phyloP scores from a whole-genome alignment of 768 basidiomycete species.

The Agrocybe praecox region DNA sequence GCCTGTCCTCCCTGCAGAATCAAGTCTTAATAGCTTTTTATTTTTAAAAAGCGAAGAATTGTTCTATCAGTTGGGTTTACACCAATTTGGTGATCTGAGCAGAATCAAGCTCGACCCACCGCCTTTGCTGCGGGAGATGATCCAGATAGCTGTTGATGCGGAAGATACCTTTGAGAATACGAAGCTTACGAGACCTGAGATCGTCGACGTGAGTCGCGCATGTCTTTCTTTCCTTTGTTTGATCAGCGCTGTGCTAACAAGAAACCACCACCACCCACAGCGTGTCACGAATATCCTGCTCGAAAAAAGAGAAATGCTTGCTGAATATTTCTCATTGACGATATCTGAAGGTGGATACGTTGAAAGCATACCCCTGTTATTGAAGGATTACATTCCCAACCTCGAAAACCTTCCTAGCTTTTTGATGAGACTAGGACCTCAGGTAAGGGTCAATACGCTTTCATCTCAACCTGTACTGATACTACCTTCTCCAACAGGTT shows the following conservation, averaged over 20 bases:
- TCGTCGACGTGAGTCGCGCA: slow-evolving; percentile 61
- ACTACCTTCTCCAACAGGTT: slow-evolving; percentile 52
- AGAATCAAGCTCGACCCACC: slow-evolving; percentile 83
- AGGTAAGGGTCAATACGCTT: slow-evolving; percentile 47
- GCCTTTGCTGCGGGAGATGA: slow-evolving; percentile 66
- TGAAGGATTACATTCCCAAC: slow-evolving; percentile 89
- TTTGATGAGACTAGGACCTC: slow-evolving; percentile 90
- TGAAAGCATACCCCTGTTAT: slow-evolving; percentile 78
- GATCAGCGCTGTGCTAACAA: not conserved
- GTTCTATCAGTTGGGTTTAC: slow-evolving; percentile 90
- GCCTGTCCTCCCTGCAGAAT: not conserved
- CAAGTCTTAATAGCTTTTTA: not conserved
- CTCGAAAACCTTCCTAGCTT: slow-evolving; percentile 89
- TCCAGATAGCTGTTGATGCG: slow-evolving; percentile 78
- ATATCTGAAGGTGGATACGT: slow-evolving; percentile 70
- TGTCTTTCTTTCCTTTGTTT: not conserved
- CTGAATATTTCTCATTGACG: slow-evolving; percentile 86
- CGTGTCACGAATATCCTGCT: slow-evolving; percentile 64
- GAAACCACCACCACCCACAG: slow-evolving; percentile 42
- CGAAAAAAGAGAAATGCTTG: slow-evolving; percentile 76
- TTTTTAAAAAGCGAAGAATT: slow-evolving; percentile 79
- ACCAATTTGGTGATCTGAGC: slow-evolving; percentile 87
- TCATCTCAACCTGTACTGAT: not conserved
- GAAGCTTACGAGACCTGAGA: slow-evolving; percentile 57
- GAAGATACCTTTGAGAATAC: slow-evolving; percentile 61